phyloP scores from a whole-genome alignment of 768 basidiomycete species.

The Suillus bovinus region DNA sequence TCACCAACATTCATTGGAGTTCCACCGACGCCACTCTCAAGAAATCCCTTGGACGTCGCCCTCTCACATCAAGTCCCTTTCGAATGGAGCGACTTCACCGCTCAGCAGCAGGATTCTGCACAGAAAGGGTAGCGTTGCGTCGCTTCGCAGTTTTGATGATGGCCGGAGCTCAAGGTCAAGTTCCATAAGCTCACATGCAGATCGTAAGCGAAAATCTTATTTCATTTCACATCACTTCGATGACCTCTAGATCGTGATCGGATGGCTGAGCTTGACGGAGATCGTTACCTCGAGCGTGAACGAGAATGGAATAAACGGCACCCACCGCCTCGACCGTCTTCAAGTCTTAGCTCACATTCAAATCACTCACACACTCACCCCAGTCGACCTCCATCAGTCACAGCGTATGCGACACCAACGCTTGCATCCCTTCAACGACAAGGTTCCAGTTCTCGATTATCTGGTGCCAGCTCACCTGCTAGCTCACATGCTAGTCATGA shows the following conservation, averaged over 20 bases:
- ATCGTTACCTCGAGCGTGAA: conserved; percentile 49
- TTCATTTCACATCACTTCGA: neutral
- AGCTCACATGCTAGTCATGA: conserved; percentile 34
- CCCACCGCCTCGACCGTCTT: conserved; percentile 41
- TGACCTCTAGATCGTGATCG: conserved; percentile 45
- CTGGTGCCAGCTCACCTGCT: conserved; percentile 43
- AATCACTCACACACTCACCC: conserved; percentile 36
- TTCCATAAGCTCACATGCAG: conserved; percentile 50
- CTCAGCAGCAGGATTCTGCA: conserved; percentile 15
- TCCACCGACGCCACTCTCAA: conserved; percentile 21
- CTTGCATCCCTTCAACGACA: conserved; percentile 33
- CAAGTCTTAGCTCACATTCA: conserved; percentile 42
- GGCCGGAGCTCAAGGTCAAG: conserved; percentile 42
- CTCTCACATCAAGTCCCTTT: conserved; percentile 22
- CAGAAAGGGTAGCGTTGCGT: conserved; percentile 40
- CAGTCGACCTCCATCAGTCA: conserved; percentile 41
- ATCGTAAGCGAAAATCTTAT: conserved; percentile 41
- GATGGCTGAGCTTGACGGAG: conserved; percentile 41
- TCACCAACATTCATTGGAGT: conserved; percentile 30
- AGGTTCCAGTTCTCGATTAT: conserved; percentile 28
- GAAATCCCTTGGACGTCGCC: conserved; percentile 15
- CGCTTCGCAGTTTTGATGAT: conserved; percentile 44
- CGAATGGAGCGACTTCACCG: conserved; percentile 19
- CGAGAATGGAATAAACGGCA: conserved; percentile 56
- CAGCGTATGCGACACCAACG: conserved; percentile 36